Evolutionary conservation across 2,329 filamentous ascomycete species (phyloP).

Genomic region (Calonectria fujianensis): DNA sequence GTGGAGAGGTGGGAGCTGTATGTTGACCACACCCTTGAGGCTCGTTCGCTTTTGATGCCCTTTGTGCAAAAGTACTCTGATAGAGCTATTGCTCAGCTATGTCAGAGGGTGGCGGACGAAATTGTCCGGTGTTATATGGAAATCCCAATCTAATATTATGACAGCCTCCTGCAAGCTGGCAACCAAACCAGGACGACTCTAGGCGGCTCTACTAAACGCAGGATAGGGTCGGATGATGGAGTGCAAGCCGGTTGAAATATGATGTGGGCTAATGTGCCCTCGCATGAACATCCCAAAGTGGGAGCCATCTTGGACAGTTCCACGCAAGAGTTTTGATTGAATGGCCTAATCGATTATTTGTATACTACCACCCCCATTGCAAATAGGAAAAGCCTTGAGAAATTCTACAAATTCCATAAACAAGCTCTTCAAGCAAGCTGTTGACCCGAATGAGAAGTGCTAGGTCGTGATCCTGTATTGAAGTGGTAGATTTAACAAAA

Average conservation of each 20-base stretch:
- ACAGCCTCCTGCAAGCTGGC: neutral
- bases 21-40: conserved; percentile 22
- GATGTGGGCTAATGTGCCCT: neutral
- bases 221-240: neutral
- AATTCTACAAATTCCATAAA: neutral
- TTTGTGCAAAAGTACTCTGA: conserved; percentile 33
- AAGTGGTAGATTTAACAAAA: too few relatives aligned
- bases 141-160: neutral
- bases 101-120: conserved; percentile 23
- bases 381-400: neutral
- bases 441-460: neutral
- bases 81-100: conserved; percentile 1
- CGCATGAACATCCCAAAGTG: neutral
- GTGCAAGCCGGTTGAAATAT: neutral
- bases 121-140: conserved; percentile 17
- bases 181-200: neutral
- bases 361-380: neutral
- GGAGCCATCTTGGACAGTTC: neutral
- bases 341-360: neutral
- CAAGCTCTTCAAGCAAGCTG: too few relatives aligned
- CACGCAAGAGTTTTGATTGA: neutral
- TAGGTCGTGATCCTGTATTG: neutral
- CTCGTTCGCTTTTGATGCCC: conserved; percentile 8
- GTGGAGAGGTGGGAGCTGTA: conserved; percentile 24
- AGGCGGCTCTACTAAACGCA: too few relatives aligned